Conservation (phyloP, 1,284 basidiomycete genomes). For the Clitocybe nebularis region DNA sequence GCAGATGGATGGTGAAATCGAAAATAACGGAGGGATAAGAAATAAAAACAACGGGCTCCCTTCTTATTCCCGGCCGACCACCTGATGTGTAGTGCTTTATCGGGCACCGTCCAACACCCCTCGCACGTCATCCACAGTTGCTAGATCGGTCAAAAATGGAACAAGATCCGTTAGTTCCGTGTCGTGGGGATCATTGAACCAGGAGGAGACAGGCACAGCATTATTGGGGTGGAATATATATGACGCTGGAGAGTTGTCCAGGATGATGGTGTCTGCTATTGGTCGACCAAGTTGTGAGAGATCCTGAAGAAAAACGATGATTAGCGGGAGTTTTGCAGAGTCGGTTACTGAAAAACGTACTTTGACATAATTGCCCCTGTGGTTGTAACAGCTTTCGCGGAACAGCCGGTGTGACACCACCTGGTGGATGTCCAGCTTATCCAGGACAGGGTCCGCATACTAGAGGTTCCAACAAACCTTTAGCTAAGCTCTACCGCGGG, state of each 20-base stretch:
- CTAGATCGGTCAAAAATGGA: slow-evolving; percentile 89
- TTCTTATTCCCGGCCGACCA: slow-evolving; percentile 5
- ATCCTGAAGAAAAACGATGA: slow-evolving; percentile 55
- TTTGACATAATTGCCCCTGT: slow-evolving; percentile 99
- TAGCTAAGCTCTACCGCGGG: too few relatives aligned
- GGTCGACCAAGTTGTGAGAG: slow-evolving; percentile 94
- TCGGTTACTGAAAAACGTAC: slow-evolving; percentile 34
- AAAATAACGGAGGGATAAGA: slow-evolving; percentile 14
- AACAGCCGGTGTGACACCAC: slow-evolving; percentile 96
- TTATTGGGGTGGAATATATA: slow-evolving; percentile 99
- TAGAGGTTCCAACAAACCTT: too few relatives aligned
- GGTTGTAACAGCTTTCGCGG: slow-evolving; percentile 98
- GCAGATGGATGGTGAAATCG: slow-evolving; percentile 9
- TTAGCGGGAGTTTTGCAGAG: not conserved
- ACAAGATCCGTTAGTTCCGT: slow-evolving; percentile 94
- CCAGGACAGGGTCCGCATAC: slow-evolving; percentile 98
- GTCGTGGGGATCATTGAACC: slow-evolving; percentile 99
- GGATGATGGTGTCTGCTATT: slow-evolving; percentile 92
- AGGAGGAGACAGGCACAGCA: slow-evolving; percentile 96
- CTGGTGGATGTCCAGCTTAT: slow-evolving; percentile 91
- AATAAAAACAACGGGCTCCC: slow-evolving; percentile 13
- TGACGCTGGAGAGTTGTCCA: slow-evolving; percentile 98
- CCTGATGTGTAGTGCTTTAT: slow-evolving; percentile 29
- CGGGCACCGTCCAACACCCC: slow-evolving; percentile 86
- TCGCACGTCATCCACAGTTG: slow-evolving; percentile 84